Percentiles rank a stretch among this genome's conserved stretches.
Evolutionary conservation across 2,329 filamentous ascomycete species (phyloP).

Genomic region (Nigrograna mackinnonii): DNA sequence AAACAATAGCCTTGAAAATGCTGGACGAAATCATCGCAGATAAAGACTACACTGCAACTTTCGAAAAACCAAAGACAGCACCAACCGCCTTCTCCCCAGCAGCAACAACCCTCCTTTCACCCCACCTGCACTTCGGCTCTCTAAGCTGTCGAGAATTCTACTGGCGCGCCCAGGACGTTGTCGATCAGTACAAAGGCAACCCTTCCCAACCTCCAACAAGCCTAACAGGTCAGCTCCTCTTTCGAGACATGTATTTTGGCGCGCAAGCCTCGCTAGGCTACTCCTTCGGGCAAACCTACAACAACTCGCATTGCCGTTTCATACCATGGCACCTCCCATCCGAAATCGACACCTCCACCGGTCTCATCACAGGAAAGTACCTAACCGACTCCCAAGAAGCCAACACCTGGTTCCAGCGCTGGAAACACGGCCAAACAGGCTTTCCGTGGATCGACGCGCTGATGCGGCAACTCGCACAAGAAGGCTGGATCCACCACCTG

Average conservation of each 20-base stretch:
- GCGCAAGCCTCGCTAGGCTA: conserved; percentile 71
- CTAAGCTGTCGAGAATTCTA: conserved; percentile 74
- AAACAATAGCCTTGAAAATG: conserved; percentile 63
- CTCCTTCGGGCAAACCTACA: conserved; percentile 65
- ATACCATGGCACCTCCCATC: conserved; percentile 78
- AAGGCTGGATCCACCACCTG: conserved; percentile 82
- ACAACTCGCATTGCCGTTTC: conserved; percentile 71
- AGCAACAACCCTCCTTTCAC: conserved; percentile 73
- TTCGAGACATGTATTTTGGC: conserved; percentile 83
- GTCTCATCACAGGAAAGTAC: conserved; percentile 62
- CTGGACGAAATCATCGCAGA: conserved; percentile 65
- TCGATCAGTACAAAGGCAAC: conserved; percentile 58
- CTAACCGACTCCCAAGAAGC: conserved; percentile 65
- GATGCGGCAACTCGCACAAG: conserved; percentile 72
- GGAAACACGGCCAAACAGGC: conserved; percentile 70
- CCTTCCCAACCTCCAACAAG: conserved; percentile 65
- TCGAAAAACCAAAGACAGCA: conserved; percentile 75
- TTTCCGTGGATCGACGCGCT: conserved; percentile 82
- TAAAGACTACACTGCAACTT: conserved; percentile 70
- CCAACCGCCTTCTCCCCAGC: conserved; percentile 75
- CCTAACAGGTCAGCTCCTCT: conserved; percentile 72
- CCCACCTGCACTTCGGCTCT: conserved; percentile 74
- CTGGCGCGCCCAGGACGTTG: conserved; percentile 68
- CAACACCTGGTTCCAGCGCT: conserved; percentile 69
- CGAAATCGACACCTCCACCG: conserved; percentile 51